Base-by-base conservation (phyloP, 2,329 filamentous ascomycete genomes). In the Alternaria rosae region DNA sequence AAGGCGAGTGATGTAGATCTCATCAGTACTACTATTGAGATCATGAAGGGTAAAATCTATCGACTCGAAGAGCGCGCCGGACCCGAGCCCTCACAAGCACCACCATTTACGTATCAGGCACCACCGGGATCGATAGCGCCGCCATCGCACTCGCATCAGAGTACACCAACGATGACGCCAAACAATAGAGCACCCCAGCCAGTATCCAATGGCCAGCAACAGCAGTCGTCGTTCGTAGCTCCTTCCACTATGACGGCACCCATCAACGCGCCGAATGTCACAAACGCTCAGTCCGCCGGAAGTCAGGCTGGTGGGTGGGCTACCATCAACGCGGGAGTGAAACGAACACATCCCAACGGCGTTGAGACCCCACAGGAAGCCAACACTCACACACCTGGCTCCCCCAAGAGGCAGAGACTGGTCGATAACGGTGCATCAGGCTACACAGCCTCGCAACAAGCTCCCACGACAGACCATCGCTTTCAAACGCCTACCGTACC, bases 1-100 rank as follows among this genome's bases (percentile, higher is more conserved):
- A 82, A 82, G 68, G 78, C 79, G 9, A 81, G 79, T 30, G 83
- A 85, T 61, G 73, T 85, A 11, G 83, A 85, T 54, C 78, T 74
- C 6, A 62, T 85, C 47, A 83, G 80, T 64, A 76, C 85, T 66
- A 81, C 82, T 52, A 70, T 85, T 11, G 82, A 84, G 52, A 79
- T 85, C 12, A 74, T 85, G 71, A 83, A 82, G 70, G 81, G 82
- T 57, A 81, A 80, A 47, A 73, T 85, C 21, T 73, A 77, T 54
- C 73, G 75, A 11, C 65, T 82, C 15, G 79, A 81, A 64, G 77
- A 81, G 23, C 57, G 44, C n/a, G 47, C 65, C 32, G 43, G 44
- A 21, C 52, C 61, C n/a, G 59, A 58, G 26, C 54, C 54, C 26
- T 35, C 57, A 11, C 62, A 64, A 48, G 32, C 57, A 17, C 28